Evolutionary conservation across 306 rosid genomes (phyloP).

Genomic region (Trifolium dubium): DNA sequence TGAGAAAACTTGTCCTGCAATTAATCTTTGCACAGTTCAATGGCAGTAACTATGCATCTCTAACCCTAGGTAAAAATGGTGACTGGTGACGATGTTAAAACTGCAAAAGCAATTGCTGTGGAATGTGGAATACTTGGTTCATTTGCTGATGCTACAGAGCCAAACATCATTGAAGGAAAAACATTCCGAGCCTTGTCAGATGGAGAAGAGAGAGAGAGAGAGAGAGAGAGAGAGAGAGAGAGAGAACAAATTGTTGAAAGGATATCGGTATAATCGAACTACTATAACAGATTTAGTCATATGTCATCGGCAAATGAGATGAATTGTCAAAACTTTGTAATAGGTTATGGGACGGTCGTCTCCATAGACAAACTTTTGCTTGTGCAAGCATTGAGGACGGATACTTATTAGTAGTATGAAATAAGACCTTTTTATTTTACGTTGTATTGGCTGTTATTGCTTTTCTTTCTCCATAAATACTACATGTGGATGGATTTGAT

Average conservation of each 20-base stretch:
- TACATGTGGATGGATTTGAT: too few relatives aligned
- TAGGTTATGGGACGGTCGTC: constrained; percentile 98
- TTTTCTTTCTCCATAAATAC: too few relatives aligned
- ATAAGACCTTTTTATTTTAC: too few relatives aligned
- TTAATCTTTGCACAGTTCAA: background rate
- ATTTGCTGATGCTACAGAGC: constrained; percentile 60
- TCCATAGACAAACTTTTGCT: constrained; percentile 92
- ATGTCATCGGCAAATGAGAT: background rate
- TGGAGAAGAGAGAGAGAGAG: too few relatives aligned
- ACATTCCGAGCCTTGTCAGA: constrained; percentile 69
- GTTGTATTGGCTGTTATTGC: too few relatives aligned
- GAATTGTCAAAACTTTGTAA: constrained; percentile 21
- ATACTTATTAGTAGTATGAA: too few relatives aligned
- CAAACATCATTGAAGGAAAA: constrained; percentile 80
- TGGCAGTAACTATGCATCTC: background rate
- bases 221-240: too few relatives aligned
- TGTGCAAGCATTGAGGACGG: constrained; percentile 92
- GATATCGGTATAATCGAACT: constrained; percentile 60
- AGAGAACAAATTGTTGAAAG: constrained; percentile 68
- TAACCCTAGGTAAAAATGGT: constrained; percentile 82
- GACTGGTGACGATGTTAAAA: constrained; percentile 90
- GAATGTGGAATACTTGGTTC: constrained; percentile 89
- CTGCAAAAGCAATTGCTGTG: constrained; percentile 90
- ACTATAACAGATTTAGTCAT: constrained; percentile 18
- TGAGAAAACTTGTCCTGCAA: background rate